Percentiles rank a stretch among this genome's conserved stretches.
Conservation (phyloP, 441 rosid species). For the Daphne laureola region DNA sequence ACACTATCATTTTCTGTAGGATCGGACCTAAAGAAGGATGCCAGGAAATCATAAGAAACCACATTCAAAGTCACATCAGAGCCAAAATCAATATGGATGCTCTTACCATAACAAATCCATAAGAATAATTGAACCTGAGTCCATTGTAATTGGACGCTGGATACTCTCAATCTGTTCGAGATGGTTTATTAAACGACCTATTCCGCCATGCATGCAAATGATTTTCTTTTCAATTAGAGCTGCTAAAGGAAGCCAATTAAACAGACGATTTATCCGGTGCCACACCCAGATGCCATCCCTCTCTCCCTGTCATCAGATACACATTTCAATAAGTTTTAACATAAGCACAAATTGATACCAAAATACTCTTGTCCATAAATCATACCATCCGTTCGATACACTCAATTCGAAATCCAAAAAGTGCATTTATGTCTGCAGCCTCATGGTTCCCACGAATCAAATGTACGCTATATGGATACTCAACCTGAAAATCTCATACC, state of each 20-base stretch:
- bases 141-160: constrained; percentile 96
- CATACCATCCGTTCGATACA: constrained; percentile 98
- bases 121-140: constrained; percentile 94
- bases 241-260: constrained; percentile 97
- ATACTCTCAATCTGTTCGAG: constrained; percentile 92
- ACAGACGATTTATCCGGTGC: constrained; percentile 94
- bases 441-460: constrained; percentile 98
- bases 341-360: background rate
- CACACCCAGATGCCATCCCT: constrained; percentile 99
- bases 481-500: constrained; percentile 47
- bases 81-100: constrained; percentile 15
- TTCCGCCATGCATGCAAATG: constrained; percentile 99
- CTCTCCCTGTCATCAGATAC: constrained; percentile 66
- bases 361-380: constrained; percentile 9
- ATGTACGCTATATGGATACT: constrained; percentile 83
- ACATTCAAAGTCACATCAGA: background rate
- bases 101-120: constrained; percentile 95
- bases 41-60: constrained; percentile 9
- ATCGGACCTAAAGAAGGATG: constrained; percentile 71
- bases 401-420: constrained; percentile 95
- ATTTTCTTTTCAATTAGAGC: constrained; percentile 97
- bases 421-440: constrained; percentile 99
- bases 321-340: constrained; percentile 12
- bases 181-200: constrained; percentile 96
- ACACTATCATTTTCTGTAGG: constrained; percentile 99